A percentile compares a stretch with the other conserved stretches of the same genome.
Conservation (phyloP, 1,284 basidiomycete genomes). For the Leccinum colubrinum region DNA sequence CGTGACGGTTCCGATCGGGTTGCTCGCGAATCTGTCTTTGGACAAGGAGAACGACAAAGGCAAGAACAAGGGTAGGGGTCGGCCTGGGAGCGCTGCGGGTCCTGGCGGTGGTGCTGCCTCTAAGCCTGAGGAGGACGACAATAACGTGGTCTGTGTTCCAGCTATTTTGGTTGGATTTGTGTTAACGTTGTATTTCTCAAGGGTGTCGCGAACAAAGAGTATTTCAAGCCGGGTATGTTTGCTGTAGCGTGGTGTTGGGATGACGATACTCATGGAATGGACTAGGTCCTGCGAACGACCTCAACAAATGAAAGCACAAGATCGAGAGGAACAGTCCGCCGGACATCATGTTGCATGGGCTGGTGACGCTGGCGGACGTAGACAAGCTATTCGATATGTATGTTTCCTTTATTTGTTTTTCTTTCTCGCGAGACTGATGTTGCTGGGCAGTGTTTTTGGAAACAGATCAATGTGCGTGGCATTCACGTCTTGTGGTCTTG, state of each 20-base stretch:
- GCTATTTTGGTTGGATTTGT: background rate
- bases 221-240: slow-evolving; percentile 71
- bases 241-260: background rate
- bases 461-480: slow-evolving; percentile 61
- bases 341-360: slow-evolving; percentile 80
- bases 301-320: slow-evolving; percentile 64
- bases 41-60: slow-evolving; percentile 45
- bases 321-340: slow-evolving; percentile 81
- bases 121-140: slow-evolving; percentile 49
- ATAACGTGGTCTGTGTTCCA: slow-evolving; percentile 54
- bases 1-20: slow-evolving; percentile 65
- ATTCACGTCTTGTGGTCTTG: background rate
- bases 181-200: slow-evolving; percentile 25
- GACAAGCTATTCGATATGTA: slow-evolving; percentile 83
- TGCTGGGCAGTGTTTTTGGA: slow-evolving; percentile 52
- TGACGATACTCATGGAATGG: background rate
- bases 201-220: slow-evolving; percentile 77
- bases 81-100: slow-evolving; percentile 11
- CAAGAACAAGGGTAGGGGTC: slow-evolving; percentile 33
- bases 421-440: slow-evolving; percentile 8
- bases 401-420: slow-evolving; percentile 35
- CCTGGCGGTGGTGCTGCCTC: slow-evolving; percentile 5
- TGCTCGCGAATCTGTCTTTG: slow-evolving; percentile 70
- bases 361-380: slow-evolving; percentile 79
- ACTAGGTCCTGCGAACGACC: slow-evolving; percentile 64